A percentile compares a stretch with the other conserved stretches of the same genome.
These are phyloP conservation scores for Saccharomycopsis fermentans DNA, from an alignment of 805 yeast species.

Conservation along the genomic window DNA sequence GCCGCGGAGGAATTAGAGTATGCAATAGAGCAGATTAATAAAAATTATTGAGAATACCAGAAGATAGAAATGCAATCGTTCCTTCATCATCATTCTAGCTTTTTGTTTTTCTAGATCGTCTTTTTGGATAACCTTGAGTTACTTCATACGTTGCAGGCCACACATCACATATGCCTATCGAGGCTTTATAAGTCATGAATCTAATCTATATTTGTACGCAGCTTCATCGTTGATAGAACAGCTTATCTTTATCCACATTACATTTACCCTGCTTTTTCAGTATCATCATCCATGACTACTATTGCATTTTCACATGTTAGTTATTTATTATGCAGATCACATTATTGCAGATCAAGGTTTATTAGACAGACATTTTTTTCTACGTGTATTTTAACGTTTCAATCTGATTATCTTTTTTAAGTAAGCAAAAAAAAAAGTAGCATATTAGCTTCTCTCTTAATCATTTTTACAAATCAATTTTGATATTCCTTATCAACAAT, in stretches of 20 bases:
- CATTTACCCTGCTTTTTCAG: background rate
- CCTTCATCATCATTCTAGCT: background rate
- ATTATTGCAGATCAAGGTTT: too few relatives aligned
- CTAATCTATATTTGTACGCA: too few relatives aligned
- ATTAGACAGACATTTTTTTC: background rate
- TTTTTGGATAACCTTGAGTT: background rate
- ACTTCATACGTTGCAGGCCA: background rate
- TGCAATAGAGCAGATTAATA: background rate
- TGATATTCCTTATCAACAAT: too few relatives aligned
- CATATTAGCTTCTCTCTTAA: too few relatives aligned
- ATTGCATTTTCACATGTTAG: background rate
- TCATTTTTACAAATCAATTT: too few relatives aligned
- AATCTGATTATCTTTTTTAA: background rate
- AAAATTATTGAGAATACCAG: background rate
- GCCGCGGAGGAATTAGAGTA: slow-evolving; percentile 2
- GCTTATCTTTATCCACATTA: background rate
- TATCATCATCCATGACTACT: background rate
- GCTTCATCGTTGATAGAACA: background rate
- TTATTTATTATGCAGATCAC: background rate
- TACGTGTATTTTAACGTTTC: background rate
- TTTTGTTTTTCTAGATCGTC: background rate
- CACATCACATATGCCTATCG: too few relatives aligned
- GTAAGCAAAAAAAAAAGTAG: background rate
- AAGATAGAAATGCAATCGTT: background rate
- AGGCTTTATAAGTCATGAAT: too few relatives aligned